These are phyloP conservation scores for Lonicera japonica DNA, from an alignment of 129 eudicot genomes.

Conservation along the genomic window DNA sequence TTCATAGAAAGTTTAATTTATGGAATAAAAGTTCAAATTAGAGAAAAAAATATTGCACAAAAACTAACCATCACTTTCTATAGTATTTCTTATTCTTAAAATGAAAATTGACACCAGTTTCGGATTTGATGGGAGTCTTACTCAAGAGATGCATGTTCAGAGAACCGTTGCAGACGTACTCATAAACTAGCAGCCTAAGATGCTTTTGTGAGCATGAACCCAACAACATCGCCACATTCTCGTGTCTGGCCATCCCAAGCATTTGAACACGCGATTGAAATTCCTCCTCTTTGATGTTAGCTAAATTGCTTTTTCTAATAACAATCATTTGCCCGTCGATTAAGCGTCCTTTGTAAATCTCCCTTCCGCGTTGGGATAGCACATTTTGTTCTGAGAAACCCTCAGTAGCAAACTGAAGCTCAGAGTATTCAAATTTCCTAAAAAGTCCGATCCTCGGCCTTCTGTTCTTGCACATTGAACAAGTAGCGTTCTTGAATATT, in stretches of 20 bases:
- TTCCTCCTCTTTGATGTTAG: constrained; percentile 26
- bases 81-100: background rate
- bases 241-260: constrained; percentile 29
- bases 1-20: too few relatives aligned
- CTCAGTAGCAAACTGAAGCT: constrained; percentile 27
- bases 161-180: constrained; percentile 40
- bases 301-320: constrained; percentile 21
- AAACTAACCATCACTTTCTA: too few relatives aligned
- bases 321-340: constrained; percentile 19
- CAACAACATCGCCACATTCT: constrained; percentile 33
- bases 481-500: constrained; percentile 3
- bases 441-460: constrained; percentile 16
- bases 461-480: constrained; percentile 24
- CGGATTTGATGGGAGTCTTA: background rate
- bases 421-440: constrained; percentile 21
- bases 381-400: constrained; percentile 29
- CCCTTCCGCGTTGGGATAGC: constrained; percentile 15
- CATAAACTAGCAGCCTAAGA: constrained; percentile 36
- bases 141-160: constrained; percentile 37
- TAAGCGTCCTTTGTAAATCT: constrained; percentile 18
- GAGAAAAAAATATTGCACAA: too few relatives aligned
- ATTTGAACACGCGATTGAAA: constrained; percentile 21
- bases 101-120: background rate
- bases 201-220: constrained; percentile 42
- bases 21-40: too few relatives aligned